phyloP scores from a whole-genome alignment of 495 filamentous ascomycete genomes.

The Tuber calosporum region DNA sequence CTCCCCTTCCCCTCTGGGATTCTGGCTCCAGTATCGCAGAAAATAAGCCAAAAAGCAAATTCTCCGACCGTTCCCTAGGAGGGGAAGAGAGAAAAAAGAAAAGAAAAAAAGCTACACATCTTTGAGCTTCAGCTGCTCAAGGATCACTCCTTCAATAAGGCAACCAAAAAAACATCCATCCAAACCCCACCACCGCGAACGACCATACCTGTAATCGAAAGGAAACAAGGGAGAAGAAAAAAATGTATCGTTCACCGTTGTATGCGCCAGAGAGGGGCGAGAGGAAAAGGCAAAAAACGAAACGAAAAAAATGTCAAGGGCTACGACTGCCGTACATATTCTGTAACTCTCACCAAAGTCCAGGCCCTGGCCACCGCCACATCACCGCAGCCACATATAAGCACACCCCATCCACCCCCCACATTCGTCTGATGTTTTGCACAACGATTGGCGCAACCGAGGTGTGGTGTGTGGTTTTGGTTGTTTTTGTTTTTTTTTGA shows the following conservation, averaged over 20 bases:
- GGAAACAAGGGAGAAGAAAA: neutral
- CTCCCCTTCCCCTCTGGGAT: constrained; percentile 15
- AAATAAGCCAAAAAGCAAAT: constrained; percentile 11
- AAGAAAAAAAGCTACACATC: neutral
- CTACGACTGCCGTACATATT: neutral
- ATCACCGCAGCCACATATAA: neutral
- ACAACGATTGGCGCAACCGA: neutral
- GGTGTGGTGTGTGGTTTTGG: neutral
- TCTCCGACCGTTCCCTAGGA: constrained; percentile 31
- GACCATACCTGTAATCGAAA: neutral
- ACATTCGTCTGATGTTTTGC: constrained; percentile 36
- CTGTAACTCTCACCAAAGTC: constrained; percentile 4
- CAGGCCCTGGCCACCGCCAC: constrained; percentile 29
- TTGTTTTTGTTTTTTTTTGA: too few species aligned
- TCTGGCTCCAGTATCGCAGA: neutral
- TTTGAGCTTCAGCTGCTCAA: constrained; percentile 35
- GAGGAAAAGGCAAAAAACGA: neutral
- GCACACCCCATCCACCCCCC: neutral
- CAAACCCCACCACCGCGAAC: constrained; percentile 21
- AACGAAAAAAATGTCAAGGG: neutral
- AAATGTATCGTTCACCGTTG: neutral
- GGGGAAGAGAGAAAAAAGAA: constrained; percentile 12
- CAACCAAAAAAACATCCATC: constrained; percentile 20
- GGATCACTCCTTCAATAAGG: constrained; percentile 17
- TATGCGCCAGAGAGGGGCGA: neutral